phyloP scores from a whole-genome alignment of 352 stramenopile species.

The Globisporangium uncinulatum region DNA sequence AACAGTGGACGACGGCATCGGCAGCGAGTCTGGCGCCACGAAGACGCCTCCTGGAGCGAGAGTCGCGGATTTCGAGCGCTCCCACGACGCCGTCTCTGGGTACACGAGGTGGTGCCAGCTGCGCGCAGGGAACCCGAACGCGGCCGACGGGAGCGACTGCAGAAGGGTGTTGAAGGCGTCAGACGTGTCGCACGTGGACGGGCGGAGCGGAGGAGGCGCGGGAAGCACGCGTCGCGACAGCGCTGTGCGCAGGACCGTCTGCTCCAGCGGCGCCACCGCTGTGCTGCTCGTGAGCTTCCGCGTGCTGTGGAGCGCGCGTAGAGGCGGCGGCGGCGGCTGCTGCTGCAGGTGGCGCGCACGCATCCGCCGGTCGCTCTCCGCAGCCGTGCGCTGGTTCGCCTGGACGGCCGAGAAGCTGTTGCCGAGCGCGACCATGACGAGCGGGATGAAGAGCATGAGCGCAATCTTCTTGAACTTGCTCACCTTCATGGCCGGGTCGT shows the following conservation, averaged over 20 bases:
- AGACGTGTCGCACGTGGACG: not conserved
- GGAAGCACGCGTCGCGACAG: slow-evolving; percentile 3
- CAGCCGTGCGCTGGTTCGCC: slow-evolving; percentile 36
- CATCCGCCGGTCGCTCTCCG: slow-evolving; percentile 17
- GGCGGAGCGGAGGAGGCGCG: not conserved
- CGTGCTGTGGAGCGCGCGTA: too few relatives aligned
- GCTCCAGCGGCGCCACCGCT: slow-evolving; percentile 1
- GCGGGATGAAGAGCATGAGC: slow-evolving; percentile 50
- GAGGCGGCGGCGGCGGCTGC: too few relatives aligned
- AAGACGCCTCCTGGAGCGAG: not conserved
- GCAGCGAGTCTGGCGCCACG: not conserved
- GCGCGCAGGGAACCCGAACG: not conserved
- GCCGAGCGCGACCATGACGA: slow-evolving; percentile 48
- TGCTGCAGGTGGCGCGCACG: slow-evolving; percentile 25
- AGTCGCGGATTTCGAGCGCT: not conserved
- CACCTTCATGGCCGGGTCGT: slow-evolving; percentile 27
- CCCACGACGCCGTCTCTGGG: not conserved
- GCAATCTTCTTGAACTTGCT: slow-evolving; percentile 55
- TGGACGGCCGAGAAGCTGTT: slow-evolving; percentile 49
- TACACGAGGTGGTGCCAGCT: slow-evolving; percentile 1
- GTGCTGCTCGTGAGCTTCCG: not conserved
- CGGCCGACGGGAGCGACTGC: not conserved
- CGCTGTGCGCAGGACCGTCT: slow-evolving; percentile 11
- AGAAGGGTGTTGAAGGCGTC: not conserved
- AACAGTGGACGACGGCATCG: not conserved